Conservation (phyloP, 805 yeast species). For the Cyberlindnera sargentensis region DNA sequence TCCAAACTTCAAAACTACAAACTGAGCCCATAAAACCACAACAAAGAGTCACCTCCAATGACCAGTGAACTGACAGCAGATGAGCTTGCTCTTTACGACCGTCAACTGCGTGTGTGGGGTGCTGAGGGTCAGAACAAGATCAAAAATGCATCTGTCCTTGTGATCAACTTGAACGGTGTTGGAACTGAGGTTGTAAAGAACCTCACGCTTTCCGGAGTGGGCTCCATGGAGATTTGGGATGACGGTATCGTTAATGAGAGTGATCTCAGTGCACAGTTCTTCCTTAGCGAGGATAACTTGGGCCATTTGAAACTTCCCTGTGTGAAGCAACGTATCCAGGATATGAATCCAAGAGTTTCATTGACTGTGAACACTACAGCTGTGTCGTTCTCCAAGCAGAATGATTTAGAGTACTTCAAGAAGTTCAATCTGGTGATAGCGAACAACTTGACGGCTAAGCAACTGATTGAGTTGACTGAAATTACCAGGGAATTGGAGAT, state of each 20-base stretch:
- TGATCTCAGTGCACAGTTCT: conserved; percentile 73
- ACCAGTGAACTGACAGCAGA: conserved; percentile 37
- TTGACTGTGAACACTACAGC: conserved; percentile 36
- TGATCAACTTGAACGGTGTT: conserved; percentile 68
- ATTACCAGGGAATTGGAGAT: conserved; percentile 48
- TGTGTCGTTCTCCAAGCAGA: conserved; percentile 11
- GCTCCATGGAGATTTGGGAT: conserved; percentile 68
- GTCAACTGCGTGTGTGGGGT: conserved; percentile 96
- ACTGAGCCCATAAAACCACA: no score
- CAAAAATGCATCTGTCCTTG: conserved; percentile 61
- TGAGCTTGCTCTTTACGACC: conserved; percentile 86
- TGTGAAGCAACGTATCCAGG: conserved; percentile 49
- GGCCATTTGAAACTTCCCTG: conserved; percentile 52
- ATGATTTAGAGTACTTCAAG: conserved; percentile 34
- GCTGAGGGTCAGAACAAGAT: conserved; percentile 79
- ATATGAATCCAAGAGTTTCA: conserved; percentile 74
- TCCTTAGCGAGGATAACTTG: conserved; percentile 46
- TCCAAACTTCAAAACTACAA: no score
- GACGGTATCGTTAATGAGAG: conserved; percentile 42
- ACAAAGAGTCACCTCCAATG: no score
- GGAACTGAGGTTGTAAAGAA: conserved; percentile 83
- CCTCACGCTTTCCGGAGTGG: conserved; percentile 82
- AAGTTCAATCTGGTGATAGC: conserved; percentile 68
- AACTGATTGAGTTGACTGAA: conserved; percentile 42
- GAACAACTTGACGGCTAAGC: conserved; percentile 47